phyloP scores from a whole-genome alignment of 2,329 filamentous ascomycete species.

The Aspergillus pseudonomiae region DNA sequence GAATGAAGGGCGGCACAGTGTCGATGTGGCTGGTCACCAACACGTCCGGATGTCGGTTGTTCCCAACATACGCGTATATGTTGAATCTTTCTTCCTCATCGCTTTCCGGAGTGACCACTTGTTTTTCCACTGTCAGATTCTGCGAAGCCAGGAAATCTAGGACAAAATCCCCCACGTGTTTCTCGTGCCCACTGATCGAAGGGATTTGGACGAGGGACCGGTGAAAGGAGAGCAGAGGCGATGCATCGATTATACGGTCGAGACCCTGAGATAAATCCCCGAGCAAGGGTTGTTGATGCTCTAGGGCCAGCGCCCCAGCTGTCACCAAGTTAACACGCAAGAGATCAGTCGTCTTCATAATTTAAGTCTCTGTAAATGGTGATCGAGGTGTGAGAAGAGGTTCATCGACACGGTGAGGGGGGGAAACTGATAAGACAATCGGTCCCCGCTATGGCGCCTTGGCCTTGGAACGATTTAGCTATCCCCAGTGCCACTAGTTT shows the following conservation, averaged over 20 bases:
- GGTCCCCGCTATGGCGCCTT: not conserved
- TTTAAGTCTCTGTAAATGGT: rapidly evolving
- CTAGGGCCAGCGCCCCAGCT: not conserved
- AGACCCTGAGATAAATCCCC: not conserved
- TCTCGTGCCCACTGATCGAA: not conserved
- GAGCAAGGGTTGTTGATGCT: not conserved
- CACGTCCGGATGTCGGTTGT: not conserved
- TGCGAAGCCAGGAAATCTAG: not conserved
- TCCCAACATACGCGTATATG: not conserved
- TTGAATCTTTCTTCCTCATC: not conserved
- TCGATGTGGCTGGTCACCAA: not conserved
- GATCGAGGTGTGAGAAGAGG: not conserved
- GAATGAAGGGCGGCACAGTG: not conserved
- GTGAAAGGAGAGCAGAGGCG: not conserved
- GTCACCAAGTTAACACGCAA: not conserved
- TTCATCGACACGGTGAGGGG: not conserved
- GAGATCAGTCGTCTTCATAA: not conserved
- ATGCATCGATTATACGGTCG: not conserved
- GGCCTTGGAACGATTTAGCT: too few relatives aligned
- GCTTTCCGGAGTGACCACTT: not conserved
- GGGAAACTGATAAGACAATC: not conserved
- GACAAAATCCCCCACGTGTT: not conserved
- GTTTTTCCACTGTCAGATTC: not conserved
- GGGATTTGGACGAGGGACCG: not conserved
- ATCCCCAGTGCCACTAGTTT: too few relatives aligned